Percentiles rank a stretch among this genome's conserved stretches.
These are phyloP conservation scores for Torulaspora gathmanii DNA, from an alignment of 805 yeast species.

Conservation along the genomic window DNA sequence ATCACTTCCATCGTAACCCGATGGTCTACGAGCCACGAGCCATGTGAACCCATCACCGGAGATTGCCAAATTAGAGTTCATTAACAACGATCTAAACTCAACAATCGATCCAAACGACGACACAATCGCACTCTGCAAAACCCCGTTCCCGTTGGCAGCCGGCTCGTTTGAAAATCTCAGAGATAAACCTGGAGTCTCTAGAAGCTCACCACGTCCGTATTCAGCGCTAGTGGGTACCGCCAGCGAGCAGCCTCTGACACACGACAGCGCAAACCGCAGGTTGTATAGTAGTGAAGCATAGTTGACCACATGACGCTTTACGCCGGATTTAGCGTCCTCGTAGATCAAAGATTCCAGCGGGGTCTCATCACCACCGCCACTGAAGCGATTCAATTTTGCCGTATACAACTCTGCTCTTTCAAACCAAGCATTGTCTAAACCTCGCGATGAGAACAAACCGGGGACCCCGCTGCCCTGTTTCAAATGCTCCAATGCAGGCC, in stretches of 20 bases:
- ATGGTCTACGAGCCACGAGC: slow-evolving; percentile 57
- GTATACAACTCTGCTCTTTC: slow-evolving; percentile 41
- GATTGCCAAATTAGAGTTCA: slow-evolving; percentile 63
- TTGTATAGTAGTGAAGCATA: slow-evolving; percentile 41
- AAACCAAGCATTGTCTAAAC: slow-evolving; percentile 50
- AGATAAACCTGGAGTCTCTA: slow-evolving; percentile 42
- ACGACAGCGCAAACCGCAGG: slow-evolving; percentile 36
- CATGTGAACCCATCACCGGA: slow-evolving; percentile 91
- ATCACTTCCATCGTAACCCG: slow-evolving; percentile 5
- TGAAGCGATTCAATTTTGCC: slow-evolving; percentile 38
- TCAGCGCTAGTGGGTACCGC: slow-evolving; percentile 16
- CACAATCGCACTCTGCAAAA: slow-evolving; percentile 45
- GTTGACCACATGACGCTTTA: slow-evolving; percentile 35
- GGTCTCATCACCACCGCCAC: slow-evolving; percentile 25
- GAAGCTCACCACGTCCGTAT: slow-evolving; percentile 35
- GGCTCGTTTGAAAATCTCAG: slow-evolving; percentile 32
- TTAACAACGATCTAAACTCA: slow-evolving; percentile 67
- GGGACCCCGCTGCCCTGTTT: slow-evolving; percentile 39
- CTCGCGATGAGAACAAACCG: slow-evolving; percentile 47
- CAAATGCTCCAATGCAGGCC: slow-evolving; percentile 25
- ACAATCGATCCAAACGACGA: slow-evolving; percentile 69
- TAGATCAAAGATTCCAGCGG: slow-evolving; percentile 26
- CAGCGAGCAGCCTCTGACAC: slow-evolving; percentile 28
- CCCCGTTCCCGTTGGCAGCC: slow-evolving; percentile 32
- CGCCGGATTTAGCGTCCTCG: slow-evolving; percentile 29